Evolutionary conservation across 306 rosid species (phyloP), one percentile per base, ranked within the genome.

Genomic region (Gastrolobium bilobum): DNA sequence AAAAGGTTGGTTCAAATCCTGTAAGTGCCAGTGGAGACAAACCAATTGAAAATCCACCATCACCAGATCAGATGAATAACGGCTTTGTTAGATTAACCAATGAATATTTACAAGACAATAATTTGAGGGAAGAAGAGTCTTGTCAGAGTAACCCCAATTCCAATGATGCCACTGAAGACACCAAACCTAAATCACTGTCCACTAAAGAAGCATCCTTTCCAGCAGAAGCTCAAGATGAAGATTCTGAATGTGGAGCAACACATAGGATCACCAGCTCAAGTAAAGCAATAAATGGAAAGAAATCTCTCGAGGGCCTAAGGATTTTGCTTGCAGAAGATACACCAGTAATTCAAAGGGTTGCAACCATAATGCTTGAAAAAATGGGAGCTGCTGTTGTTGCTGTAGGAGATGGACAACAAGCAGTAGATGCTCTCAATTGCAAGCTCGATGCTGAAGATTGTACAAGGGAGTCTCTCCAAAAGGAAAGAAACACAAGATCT

Each of bases 281-380:
- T 59, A 91, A 86, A 78, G 76, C 78, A 34, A 65, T 38, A 26
- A 85, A 80, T 64, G 89, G 81, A 44, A 79, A 89, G 59, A 91
- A 88, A 78, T 90, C 90, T 70, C 99, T 96, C 5, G 91, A 93
- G 67, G 99, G 99, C 43, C 48, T 96, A 20, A 88, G 87, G 74
- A 93, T 96, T 79, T 77, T 96, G 77, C 93, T 96, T 38, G 99
- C 97, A 37, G 99, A 96, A 90, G 99, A 96, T 76, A 96, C 91
- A 13, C 99, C 99, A 2, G 94, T 93, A 13, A 90, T 96, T 53
- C 99, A 96, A 78, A 91, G 94, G 86, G 99, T 96, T 33, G 97
- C 99, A 52, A 93, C 91, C 54, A 96, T 91, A 85, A 96, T 96
- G 99, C 97, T 96, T 11, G 98, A 96, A 73, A 96, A 93, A 84